phyloP scores from a whole-genome alignment of 495 filamentous ascomycete species.

The Penicillium desertorum region DNA sequence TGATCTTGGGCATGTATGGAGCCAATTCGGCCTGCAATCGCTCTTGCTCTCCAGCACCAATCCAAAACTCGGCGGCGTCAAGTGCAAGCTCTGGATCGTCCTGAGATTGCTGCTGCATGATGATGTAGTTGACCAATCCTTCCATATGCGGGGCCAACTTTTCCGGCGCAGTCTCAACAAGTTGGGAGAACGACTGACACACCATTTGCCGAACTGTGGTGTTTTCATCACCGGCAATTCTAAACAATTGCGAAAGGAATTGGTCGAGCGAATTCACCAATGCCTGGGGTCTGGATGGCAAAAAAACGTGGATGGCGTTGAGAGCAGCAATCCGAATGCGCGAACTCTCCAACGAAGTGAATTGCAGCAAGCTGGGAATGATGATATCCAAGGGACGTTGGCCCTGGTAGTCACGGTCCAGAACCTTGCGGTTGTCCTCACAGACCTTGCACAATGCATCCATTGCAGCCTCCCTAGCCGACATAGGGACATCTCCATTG shows the following conservation, averaged over 20 bases:
- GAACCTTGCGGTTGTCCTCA: conserved; percentile 85
- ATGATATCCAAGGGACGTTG: conserved; percentile 84
- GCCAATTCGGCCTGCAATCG: conserved; percentile 68
- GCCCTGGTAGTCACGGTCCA: conserved; percentile 83
- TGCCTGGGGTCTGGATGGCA: conserved; percentile 74
- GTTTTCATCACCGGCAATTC: conserved; percentile 69
- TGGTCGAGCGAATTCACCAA: conserved; percentile 73
- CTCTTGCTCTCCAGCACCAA: conserved; percentile 85
- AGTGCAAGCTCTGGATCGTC: conserved; percentile 89
- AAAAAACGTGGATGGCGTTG: conserved; percentile 85
- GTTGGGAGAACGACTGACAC: conserved; percentile 87
- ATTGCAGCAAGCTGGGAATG: conserved; percentile 86
- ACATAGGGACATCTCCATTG: conserved; percentile 59
- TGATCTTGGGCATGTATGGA: conserved; percentile 78
- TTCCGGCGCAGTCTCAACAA: conserved; percentile 87
- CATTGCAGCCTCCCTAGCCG: conserved; percentile 91
- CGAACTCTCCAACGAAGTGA: conserved; percentile 68
- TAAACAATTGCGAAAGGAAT: conserved; percentile 78
- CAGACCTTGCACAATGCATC: conserved; percentile 90
- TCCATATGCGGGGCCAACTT: conserved; percentile 86
- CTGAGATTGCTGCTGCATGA: conserved; percentile 76
- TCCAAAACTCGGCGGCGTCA: conserved; percentile 97
- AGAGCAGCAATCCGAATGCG: conserved; percentile 79
- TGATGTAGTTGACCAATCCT: conserved; percentile 89
- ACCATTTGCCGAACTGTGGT: conserved; percentile 85